Evolutionary conservation across 306 rosid species (phyloP), one percentile per base, ranked within the genome.

Genomic region (Vicia sativa): DNA sequence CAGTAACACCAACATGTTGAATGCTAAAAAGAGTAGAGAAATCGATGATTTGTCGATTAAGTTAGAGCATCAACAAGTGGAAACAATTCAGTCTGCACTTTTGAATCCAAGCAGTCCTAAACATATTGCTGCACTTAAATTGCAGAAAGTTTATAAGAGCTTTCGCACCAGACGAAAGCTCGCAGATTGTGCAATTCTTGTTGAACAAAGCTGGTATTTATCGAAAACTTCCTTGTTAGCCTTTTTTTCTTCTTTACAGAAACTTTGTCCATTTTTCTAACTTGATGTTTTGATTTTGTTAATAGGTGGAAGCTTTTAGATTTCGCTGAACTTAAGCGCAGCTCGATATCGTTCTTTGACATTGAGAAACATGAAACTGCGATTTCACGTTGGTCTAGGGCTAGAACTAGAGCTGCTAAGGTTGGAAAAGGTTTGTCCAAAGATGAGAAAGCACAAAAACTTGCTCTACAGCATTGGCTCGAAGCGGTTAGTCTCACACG

Each of bases 111-210:
- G 12, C 62, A 82, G 71, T 52, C 96, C 96, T 62, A 84, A 88
- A 79, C 91, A 95, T 77, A 81, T 57, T 80, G 99, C 99, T 2
- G 99, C 99, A 1, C 62, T 88, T 48, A 95, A 95, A 62, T 85
- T 95, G 80, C 99, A 95, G 81, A 95, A 95, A 78, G 99, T 95
- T 10, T 95, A 95, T 79, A 95, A 95, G 88, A 95, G 99, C 81
- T 95, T 95, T 52, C 92, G 99, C 2, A 95, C 97, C 0, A 85
- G 99, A 75, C 75, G 99, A 76, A 95, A 91, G 87, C 79, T 95
- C 11, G 99, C 99, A 61, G 99, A 95, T 81, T 95, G 99, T 77
- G 99, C 99, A 15, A 96, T 95, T 73, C 96, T 95, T 23, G 92
- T 95, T 64, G 99, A 95, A 77, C 97, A 95, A 68, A 91, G 99